Evolutionary conservation across 1,139 yeast species (phyloP).

Genomic region (Suhomyces bokatorum): DNA sequence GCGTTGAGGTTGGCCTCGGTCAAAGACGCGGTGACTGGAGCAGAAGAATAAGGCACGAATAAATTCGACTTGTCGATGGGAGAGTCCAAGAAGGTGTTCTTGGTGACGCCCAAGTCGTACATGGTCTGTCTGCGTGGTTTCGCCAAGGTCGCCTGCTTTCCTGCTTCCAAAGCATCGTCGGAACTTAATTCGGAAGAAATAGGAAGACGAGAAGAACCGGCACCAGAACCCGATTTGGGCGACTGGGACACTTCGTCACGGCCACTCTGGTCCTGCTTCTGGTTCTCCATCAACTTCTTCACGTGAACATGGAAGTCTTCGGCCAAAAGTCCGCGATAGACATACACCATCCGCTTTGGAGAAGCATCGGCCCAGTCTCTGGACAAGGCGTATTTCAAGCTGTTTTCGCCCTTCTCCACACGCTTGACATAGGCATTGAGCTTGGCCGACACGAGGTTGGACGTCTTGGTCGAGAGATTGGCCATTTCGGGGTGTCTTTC

Average conservation of each 20-base stretch:
- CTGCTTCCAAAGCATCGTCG: constrained; percentile 30
- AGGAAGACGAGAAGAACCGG: constrained; percentile 2
- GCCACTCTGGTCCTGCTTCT: constrained; percentile 22
- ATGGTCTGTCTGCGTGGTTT: constrained; percentile 51
- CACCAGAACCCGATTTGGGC: constrained; percentile 12
- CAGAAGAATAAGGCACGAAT: constrained; percentile 68
- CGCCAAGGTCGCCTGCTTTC: constrained; percentile 23
- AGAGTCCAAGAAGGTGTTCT: constrained; percentile 50
- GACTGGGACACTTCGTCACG: constrained; percentile 8
- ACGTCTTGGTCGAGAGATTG: constrained; percentile 73
- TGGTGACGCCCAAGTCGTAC: constrained; percentile 48
- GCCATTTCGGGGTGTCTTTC: constrained; percentile 83
- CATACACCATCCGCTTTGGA: constrained; percentile 85
- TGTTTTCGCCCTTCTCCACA: constrained; percentile 76
- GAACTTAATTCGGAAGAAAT: constrained; percentile 2
- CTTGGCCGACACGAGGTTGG: constrained; percentile 78
- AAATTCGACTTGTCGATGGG: constrained; percentile 54
- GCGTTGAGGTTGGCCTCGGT: constrained; percentile 18
- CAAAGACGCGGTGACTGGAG: constrained; percentile 75
- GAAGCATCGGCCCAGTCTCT: constrained; percentile 90
- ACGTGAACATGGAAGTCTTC: constrained; percentile 72
- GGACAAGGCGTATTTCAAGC: constrained; percentile 68
- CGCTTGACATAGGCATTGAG: constrained; percentile 81
- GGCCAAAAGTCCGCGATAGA: constrained; percentile 73
- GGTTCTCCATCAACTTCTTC: constrained; percentile 50